These are phyloP conservation scores for Diplogelasinospora grovesii DNA, from an alignment of 495 filamentous ascomycete genomes.

Conservation along the genomic window DNA sequence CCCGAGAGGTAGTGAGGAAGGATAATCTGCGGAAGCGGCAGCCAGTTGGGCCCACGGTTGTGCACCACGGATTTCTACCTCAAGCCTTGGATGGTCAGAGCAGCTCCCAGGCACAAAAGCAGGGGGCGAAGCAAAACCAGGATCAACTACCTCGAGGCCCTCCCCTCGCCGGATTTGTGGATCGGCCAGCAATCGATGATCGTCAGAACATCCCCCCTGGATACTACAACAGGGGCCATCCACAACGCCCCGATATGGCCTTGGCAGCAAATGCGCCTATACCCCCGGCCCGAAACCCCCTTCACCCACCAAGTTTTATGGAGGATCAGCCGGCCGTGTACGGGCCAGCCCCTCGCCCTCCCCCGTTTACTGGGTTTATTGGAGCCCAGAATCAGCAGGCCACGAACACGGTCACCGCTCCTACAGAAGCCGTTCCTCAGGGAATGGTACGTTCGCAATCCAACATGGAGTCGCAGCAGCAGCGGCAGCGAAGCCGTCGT, in stretches of 20 bases:
- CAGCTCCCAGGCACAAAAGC: slow-evolving; percentile 10
- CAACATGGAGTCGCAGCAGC: slow-evolving; percentile 17
- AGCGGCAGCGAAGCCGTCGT: not conserved
- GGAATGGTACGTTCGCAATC: slow-evolving; percentile 28
- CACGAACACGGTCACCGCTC: no score
- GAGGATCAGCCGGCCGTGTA: no score
- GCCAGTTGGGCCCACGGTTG: slow-evolving; percentile 5
- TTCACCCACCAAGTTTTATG: no score
- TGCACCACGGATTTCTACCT: slow-evolving; percentile 4
- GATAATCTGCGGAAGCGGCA: slow-evolving; percentile 9
- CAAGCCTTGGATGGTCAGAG: slow-evolving; percentile 11
- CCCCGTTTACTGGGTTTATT: no score
- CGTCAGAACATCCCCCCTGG: no score
- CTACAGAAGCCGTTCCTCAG: no score
- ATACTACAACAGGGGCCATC: no score
- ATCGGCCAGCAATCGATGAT: slow-evolving; percentile 5
- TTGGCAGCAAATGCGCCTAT: no score
- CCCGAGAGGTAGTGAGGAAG: slow-evolving; percentile 7
- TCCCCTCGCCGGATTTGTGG: slow-evolving; percentile 25
- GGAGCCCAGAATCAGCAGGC: no score
- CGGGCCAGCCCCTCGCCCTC: no score
- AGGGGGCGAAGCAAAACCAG: slow-evolving; percentile 4
- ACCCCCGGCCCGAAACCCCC: no score
- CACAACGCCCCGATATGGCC: no score
- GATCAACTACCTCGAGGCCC: not conserved